These are phyloP conservation scores for Turnera subulata DNA, from an alignment of 345 rosid genomes.

Conservation along the genomic window DNA sequence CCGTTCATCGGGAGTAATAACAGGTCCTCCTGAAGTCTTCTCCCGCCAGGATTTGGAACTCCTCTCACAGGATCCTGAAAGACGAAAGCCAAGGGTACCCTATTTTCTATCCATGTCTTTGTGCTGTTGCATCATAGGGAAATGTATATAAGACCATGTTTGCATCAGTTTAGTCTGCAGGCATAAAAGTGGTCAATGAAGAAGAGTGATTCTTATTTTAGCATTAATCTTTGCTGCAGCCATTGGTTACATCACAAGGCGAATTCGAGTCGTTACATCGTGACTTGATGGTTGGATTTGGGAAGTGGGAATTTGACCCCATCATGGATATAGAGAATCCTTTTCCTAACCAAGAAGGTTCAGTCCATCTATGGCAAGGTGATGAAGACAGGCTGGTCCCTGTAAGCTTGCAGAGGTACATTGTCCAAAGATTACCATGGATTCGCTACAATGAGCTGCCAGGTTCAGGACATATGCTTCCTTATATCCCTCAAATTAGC, in stretches of 20 bases:
- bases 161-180: no score
- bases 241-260: slow-evolving; percentile 57
- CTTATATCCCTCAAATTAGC: not conserved
- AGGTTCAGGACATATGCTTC: slow-evolving; percentile 22
- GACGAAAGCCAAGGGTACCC: no score
- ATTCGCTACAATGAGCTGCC: slow-evolving; percentile 24
- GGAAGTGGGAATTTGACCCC: slow-evolving; percentile 81
- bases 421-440: slow-evolving; percentile 19
- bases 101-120: no score
- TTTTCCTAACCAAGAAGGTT: slow-evolving; percentile 24
- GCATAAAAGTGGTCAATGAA: no score
- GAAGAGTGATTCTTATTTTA: no score
- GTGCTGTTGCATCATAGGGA: no score
- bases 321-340: slow-evolving; percentile 25
- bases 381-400: slow-evolving; percentile 25
- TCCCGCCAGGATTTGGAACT: slow-evolving; percentile 43
- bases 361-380: slow-evolving; percentile 31
- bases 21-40: slow-evolving; percentile 35
- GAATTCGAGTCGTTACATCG: slow-evolving; percentile 51
- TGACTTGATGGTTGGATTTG: slow-evolving; percentile 55
- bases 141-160: no score
- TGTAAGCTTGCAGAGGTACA: slow-evolving; percentile 22
- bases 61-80: slow-evolving; percentile 28
- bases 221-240: no score
- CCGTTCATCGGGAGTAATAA: slow-evolving; percentile 41